Evolutionary conservation across 305 asterid genomes (phyloP), one percentile per base, ranked within the genome.

Genomic region (Fraxinus latifolia): DNA sequence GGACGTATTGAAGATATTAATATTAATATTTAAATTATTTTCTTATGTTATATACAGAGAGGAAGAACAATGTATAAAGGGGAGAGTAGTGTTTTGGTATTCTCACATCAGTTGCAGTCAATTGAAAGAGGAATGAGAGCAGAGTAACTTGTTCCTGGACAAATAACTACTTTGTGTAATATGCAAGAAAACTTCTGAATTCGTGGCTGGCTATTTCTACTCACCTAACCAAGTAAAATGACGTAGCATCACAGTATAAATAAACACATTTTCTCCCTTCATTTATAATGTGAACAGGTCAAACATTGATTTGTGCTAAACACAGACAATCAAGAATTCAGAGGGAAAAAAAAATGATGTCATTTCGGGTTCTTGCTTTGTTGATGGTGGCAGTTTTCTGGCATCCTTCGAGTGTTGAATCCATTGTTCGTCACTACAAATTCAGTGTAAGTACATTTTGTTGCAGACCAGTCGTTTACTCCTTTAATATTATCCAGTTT

Each of bases 171-270:
- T 73, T 91, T 86, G 87, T 85, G 93, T 92, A 89, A 87, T 84
- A 65, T 88, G 84, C 89, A 92, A 90, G 96, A 79, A 87, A 90
- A 83, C 86, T 72, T 37, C n/a, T 6, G 80, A 73, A 60, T 31
- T 85, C 91, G 86, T 79, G 89, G 83, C 82, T 77, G 77, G 27
- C 79, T 70, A 44, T n/a, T 76, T 78, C 9, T 74, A 42, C 81
- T 86, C 86, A 92, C 94, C 94, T 82, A 87, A 87, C 93, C 85
- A 55, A 62, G 80, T 89, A 91, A 78, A 92, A 86, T 65, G 93
- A 91, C 93, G 44, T 79, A 27, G 79, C 89, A 89, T 87, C 89
- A 71, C 25, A 23, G 60, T 17, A 12, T 78, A 47, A 76, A 27
- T 71, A 31, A 71, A 71, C 17, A 9, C 27, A 33, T 31, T 32